A percentile compares a stretch with the other conserved stretches of the same genome.
Conservation (phyloP, 164 flowering plant species). For the Amborella trichopoda region DNA sequence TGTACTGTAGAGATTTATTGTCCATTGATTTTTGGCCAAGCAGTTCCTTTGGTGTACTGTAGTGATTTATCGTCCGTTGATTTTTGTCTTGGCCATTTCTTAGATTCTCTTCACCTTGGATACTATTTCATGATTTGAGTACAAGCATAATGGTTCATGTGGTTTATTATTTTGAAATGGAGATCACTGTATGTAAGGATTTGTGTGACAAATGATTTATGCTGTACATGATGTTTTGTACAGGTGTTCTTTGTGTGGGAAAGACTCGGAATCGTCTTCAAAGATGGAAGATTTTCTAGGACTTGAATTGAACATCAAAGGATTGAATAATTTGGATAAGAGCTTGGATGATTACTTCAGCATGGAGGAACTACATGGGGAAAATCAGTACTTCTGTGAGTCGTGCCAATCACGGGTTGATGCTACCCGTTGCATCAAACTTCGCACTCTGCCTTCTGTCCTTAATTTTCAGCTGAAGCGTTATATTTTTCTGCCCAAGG, state of each 20-base stretch:
- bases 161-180: background rate
- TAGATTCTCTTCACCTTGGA: too few species aligned
- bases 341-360: constrained; percentile 84
- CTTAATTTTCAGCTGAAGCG: constrained; percentile 97
- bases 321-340: constrained; percentile 67
- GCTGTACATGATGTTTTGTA: too few species aligned
- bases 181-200: background rate
- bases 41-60: too few species aligned
- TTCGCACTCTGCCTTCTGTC: constrained; percentile 69
- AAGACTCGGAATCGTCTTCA: constrained; percentile 88
- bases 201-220: background rate
- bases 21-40: too few species aligned
- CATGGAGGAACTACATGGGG: constrained; percentile 76
- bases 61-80: too few species aligned
- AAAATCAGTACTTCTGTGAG: constrained; percentile 87
- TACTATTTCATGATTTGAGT: too few species aligned
- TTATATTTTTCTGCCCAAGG: constrained; percentile 89
- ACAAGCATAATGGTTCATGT: too few species aligned
- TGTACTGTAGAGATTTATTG: too few species aligned
- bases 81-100: too few species aligned
- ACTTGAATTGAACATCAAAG: constrained; percentile 83
- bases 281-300: constrained; percentile 89
- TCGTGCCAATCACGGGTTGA: constrained; percentile 71
- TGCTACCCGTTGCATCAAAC: constrained; percentile 85
- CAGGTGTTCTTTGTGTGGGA: constrained; percentile 89